Conservation (phyloP, 2,329 filamentous ascomycete genomes). For the Neonectria hederae region DNA sequence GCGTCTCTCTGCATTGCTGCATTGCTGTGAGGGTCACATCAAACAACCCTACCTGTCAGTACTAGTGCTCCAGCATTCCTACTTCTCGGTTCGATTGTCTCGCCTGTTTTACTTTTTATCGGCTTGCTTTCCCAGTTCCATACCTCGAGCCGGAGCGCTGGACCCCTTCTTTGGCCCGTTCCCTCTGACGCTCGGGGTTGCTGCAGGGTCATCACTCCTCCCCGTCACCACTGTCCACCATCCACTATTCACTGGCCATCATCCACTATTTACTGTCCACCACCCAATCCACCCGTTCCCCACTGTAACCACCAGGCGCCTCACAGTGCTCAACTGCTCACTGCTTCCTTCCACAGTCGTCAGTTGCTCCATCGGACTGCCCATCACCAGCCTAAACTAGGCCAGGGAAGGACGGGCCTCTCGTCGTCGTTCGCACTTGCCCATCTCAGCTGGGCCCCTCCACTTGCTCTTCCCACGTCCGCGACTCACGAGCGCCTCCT, state of each 20-base stretch:
- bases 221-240: background rate
- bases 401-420: constrained; percentile 14
- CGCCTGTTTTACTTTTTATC: background rate
- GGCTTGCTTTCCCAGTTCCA: background rate
- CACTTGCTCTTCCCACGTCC: constrained; percentile 13
- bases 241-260: too few species aligned
- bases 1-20: background rate
- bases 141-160: background rate
- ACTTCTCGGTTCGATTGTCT: background rate
- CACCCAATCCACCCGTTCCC: background rate
- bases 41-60: background rate
- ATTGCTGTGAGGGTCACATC: background rate
- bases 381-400: constrained; percentile 7
- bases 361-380: background rate
- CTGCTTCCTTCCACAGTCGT: too few species aligned
- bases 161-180: background rate
- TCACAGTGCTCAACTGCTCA: background rate
- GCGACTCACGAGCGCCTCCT: constrained; percentile 24
- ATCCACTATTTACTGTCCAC: too few species aligned
- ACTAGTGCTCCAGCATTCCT: too few species aligned
- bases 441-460: constrained; percentile 20
- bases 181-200: background rate
- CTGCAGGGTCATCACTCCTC: constrained; percentile 17
- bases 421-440: constrained; percentile 14
- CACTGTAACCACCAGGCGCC: constrained; percentile 11